These are phyloP conservation scores for Neoscytalidium dimidiatum DNA, from an alignment of 2,329 filamentous ascomycete genomes.

Conservation along the genomic window DNA sequence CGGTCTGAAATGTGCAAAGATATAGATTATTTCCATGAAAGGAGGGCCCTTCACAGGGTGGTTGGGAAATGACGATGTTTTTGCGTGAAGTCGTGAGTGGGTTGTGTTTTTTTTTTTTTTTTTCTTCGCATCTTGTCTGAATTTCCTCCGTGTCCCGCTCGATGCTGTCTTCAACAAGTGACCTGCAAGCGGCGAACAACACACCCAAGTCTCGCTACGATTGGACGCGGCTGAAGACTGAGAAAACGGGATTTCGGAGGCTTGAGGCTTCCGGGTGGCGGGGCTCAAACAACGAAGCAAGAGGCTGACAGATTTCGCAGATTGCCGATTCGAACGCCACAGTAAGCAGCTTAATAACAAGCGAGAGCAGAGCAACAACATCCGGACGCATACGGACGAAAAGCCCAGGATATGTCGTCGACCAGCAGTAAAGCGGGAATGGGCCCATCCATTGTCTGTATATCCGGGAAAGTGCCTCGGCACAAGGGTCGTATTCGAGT, in stretches of 20 bases:
- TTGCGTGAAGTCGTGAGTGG: too few species aligned
- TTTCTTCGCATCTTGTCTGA: too few species aligned
- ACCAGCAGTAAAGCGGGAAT: neutral
- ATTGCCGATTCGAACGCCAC: neutral
- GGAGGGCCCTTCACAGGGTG: too few species aligned
- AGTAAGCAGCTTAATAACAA: neutral
- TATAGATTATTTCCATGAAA: too few species aligned
- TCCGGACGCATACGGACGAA: neutral
- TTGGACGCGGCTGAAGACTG: too few species aligned
- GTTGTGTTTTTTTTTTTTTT: too few species aligned
- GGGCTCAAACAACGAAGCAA: neutral
- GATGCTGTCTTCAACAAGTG: too few species aligned
- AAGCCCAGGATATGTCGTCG: neutral
- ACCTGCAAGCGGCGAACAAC: too few species aligned
- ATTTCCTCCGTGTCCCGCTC: too few species aligned
- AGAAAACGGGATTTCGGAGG: neutral
- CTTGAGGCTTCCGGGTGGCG: neutral
- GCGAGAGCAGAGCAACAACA: neutral
- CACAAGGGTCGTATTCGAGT: neutral
- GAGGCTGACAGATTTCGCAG: neutral
- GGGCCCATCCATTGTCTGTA: neutral
- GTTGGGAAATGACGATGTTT: too few species aligned
- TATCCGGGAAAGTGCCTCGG: slow-evolving; percentile 1
- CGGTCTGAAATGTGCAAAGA: too few species aligned
- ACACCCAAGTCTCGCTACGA: too few species aligned